Base-by-base conservation (phyloP, 345 rosid genomes). In the Fremontodendron californicum region DNA sequence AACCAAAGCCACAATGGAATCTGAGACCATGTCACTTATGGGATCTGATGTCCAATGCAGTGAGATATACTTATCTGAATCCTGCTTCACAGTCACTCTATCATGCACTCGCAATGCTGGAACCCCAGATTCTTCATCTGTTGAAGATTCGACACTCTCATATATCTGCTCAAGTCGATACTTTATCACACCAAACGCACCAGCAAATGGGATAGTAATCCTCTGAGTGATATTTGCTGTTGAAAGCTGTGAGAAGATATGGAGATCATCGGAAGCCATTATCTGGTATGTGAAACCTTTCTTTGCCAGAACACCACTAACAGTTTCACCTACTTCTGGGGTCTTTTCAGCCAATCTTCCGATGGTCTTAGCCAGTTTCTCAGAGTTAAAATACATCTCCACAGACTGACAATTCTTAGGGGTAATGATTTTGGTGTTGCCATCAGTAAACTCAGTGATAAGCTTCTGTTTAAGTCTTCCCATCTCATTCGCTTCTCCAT, bases 191-290 rank as follows among this genome's bases (percentile, higher is more conserved):
- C 97, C 98, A 27, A 93, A 90, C 5, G 94, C 94, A 31, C 96
- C 94, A 1, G 90, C 54, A 76, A 85, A 95, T 0, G 98, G 97
- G 78, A 93, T 88, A 21, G 94, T 93, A 45, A 90, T 92, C 80
- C 98, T 86, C 83, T 95, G 97, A 54, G 90, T 89, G 68, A 93
- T 75, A 74, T 87, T 89, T 75, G 97, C 93, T 18, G 99, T 92
- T 65, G 96, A 89, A 55, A 95, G 88, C 88, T 95, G 98, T 35
- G 99, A 95, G 86, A 95, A 95, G 42, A 95, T 88, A 81, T 92
- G 97, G 70, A 95, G 97, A 84, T 95, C 99, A 71, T 89, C 99
- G 2, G 98, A 93, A 42, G 97, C 97, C 99, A 95, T 95, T 72
- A 95, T 93, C 86, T 95, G 99, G 80, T 90, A 92, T 57, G 98